phyloP scores from a whole-genome alignment of 805 yeast species.

The Yamadazyma paraphyllophila region DNA sequence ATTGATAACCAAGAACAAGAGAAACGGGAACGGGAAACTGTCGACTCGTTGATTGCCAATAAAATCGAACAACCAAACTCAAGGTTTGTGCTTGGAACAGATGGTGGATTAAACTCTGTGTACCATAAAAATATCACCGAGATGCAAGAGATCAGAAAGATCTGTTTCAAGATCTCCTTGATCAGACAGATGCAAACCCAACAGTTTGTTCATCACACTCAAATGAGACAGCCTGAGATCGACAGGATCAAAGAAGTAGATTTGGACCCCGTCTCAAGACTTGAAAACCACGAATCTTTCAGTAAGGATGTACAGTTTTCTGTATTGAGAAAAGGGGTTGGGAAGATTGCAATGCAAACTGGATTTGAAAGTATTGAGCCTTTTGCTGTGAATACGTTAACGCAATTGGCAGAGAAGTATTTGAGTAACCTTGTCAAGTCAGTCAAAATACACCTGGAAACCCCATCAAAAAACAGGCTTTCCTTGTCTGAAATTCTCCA shows the following conservation, averaged over 20 bases:
- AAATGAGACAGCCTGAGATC: constrained; percentile 66
- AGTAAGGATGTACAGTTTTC: constrained; percentile 61
- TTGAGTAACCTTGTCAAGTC: constrained; percentile 71
- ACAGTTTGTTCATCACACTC: constrained; percentile 70
- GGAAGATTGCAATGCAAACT: constrained; percentile 82
- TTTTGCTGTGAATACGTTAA: constrained; percentile 70
- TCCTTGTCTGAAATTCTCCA: constrained; percentile 47
- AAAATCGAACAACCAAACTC: constrained; percentile 24
- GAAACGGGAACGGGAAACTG: constrained; percentile 33
- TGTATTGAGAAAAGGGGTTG: constrained; percentile 64
- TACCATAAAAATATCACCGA: constrained; percentile 65
- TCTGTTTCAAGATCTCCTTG: constrained; percentile 83
- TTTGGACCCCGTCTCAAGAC: constrained; percentile 77
- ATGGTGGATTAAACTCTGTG: constrained; percentile 59
- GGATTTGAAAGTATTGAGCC: constrained; percentile 88
- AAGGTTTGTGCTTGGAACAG: constrained; percentile 31
- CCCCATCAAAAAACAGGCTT: constrained; percentile 47
- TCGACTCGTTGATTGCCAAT: constrained; percentile 27
- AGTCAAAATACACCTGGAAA: constrained; percentile 68
- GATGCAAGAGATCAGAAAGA: constrained; percentile 84
- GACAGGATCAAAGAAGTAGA: constrained; percentile 64
- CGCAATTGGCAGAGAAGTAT: constrained; percentile 82
- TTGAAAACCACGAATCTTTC: constrained; percentile 63
- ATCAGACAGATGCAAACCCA: constrained; percentile 90
- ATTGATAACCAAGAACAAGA: constrained; percentile 43